Conservation (phyloP, 1,139 yeast species). For the Suhomyces chickasaworum region DNA sequence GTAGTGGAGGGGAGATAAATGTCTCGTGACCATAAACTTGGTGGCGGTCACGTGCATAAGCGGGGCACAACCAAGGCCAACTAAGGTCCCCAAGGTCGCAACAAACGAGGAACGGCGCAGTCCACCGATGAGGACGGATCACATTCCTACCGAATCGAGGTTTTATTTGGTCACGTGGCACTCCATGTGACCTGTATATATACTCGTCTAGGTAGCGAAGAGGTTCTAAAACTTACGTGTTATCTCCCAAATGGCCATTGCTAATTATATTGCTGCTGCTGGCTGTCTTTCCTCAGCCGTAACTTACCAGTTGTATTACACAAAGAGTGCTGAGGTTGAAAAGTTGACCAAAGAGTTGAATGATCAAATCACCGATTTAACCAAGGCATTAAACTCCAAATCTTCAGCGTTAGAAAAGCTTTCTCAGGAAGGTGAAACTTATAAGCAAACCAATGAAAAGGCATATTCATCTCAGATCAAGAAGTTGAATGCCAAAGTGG, state of each 20-base stretch:
- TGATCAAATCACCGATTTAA: constrained; percentile 17
- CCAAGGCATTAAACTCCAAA: constrained; percentile 15
- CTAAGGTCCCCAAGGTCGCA: no score
- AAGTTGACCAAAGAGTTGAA: constrained; percentile 18
- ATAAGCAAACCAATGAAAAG: constrained; percentile 11
- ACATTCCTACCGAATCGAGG: no score
- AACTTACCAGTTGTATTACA: constrained; percentile 29
- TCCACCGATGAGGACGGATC: not conserved
- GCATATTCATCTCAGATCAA: constrained; percentile 10
- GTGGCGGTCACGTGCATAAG: not conserved
- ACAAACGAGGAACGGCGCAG: no score
- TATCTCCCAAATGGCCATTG: constrained; percentile 17
- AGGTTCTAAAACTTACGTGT: not conserved
- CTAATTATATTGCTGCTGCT: constrained; percentile 24
- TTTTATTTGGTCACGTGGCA: not conserved
- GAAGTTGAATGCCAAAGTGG: constrained; percentile 12
- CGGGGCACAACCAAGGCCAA: not conserved
- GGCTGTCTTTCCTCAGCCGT: constrained; percentile 31
- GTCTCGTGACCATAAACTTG: constrained; percentile 8
- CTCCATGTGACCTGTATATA: not conserved
- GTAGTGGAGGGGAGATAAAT: not conserved
- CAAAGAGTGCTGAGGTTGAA: constrained; percentile 27
- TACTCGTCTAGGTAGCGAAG: not conserved
- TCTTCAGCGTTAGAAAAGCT: constrained; percentile 15
- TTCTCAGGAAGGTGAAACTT: constrained; percentile 8